A percentile compares a stretch with the other conserved stretches of the same genome.
phyloP scores from a whole-genome alignment of 1,139 yeast genomes.

The Debaryomyces udenii region DNA sequence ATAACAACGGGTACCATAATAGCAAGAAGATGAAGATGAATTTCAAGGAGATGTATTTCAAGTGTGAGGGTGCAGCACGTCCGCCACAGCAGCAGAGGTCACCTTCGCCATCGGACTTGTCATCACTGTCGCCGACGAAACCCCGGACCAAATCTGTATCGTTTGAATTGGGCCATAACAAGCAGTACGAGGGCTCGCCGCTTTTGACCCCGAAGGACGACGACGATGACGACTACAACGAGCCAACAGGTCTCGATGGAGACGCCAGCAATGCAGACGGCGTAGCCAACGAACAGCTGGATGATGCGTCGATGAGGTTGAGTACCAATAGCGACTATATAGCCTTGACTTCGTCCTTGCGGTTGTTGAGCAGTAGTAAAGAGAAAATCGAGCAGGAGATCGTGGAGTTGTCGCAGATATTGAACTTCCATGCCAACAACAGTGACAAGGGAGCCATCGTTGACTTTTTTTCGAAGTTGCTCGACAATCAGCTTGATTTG shows the following conservation, averaged over 20 bases:
- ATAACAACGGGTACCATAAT: conserved; percentile 19
- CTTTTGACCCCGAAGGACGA: conserved; percentile 50
- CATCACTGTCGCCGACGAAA: conserved; percentile 20
- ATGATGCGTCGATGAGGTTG: conserved; percentile 16
- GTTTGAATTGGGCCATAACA: conserved; percentile 27
- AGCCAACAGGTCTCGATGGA: conserved; percentile 11
- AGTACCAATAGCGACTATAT: conserved; percentile 43
- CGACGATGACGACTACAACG: conserved; percentile 34
- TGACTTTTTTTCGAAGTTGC: conserved; percentile 31
- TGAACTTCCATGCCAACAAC: conserved; percentile 21
- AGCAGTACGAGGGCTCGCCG: conserved; percentile 36
- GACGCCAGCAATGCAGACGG: too few relatives aligned
- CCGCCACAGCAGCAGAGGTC: conserved; percentile 23
- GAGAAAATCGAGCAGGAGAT: conserved; percentile 35
- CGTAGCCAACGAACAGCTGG: neutral
- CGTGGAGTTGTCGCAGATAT: conserved; percentile 32
- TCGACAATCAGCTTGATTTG: conserved; percentile 34
- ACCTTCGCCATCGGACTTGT: conserved; percentile 29
- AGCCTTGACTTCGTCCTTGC: conserved; percentile 38
- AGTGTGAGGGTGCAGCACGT: conserved; percentile 11
- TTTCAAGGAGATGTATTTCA: conserved; percentile 12
- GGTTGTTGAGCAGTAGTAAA: conserved; percentile 31
- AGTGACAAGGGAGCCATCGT: conserved; percentile 29
- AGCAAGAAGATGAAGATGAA: conserved; percentile 17
- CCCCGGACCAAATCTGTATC: conserved; percentile 27